Percentiles rank a stretch among this genome's conserved stretches.
phyloP scores from a whole-genome alignment of 164 flowering plant species.

The Berberis thunbergii region DNA sequence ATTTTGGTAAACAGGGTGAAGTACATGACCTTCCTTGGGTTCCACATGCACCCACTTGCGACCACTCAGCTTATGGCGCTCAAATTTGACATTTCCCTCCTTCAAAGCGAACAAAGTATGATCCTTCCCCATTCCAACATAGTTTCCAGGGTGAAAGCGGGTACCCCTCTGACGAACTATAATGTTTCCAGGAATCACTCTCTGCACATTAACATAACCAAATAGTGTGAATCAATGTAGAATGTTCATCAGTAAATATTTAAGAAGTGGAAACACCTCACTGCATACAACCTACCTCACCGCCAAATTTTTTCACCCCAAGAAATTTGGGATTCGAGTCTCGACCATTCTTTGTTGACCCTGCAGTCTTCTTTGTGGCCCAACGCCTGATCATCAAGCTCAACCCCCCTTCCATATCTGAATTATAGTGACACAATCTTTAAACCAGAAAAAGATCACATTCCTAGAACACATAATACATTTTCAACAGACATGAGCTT shows the following conservation, averaged over 20 bases:
- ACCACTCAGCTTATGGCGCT: slow-evolving; percentile 56
- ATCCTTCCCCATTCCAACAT: slow-evolving; percentile 90
- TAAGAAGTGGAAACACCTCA: not conserved
- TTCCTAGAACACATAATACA: not conserved
- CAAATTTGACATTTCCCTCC: slow-evolving; percentile 84
- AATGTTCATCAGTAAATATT: not conserved
- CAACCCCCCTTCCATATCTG: slow-evolving; percentile 58
- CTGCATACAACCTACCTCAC: slow-evolving; percentile 28
- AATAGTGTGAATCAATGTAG: not conserved
- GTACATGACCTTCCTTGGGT: slow-evolving; percentile 77
- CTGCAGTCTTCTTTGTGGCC: slow-evolving; percentile 93
- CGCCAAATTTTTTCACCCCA: slow-evolving; percentile 42
- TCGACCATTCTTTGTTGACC: slow-evolving; percentile 92
- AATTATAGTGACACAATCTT: not conserved
- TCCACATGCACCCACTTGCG: slow-evolving; percentile 90
- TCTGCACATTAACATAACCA: slow-evolving; percentile 33
- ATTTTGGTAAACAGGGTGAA: slow-evolving; percentile 59
- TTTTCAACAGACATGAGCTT: not conserved
- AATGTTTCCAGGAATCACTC: slow-evolving; percentile 90
- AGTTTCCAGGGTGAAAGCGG: slow-evolving; percentile 90
- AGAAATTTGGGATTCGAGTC: slow-evolving; percentile 88
- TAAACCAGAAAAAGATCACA: not conserved
- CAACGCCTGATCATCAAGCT: slow-evolving; percentile 71
- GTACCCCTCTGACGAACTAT: slow-evolving; percentile 92
- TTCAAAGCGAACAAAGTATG: slow-evolving; percentile 87